Evolutionary conservation across 129 eudicot genomes (phyloP).

Genomic region (Pulicaria dysenterica): DNA sequence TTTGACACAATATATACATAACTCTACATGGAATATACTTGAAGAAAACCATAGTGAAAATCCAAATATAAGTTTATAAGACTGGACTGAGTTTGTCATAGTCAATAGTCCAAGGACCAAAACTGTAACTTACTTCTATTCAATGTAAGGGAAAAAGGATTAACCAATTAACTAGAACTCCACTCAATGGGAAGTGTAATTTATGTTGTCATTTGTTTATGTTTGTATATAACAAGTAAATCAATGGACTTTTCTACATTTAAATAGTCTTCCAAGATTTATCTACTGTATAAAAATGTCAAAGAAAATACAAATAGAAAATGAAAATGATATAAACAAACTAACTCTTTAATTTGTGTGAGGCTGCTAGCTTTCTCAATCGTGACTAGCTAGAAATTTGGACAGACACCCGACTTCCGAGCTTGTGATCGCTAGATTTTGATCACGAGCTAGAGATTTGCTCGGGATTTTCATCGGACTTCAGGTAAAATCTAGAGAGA

Average conservation of each 20-base stretch:
- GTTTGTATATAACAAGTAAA: too few relatives aligned
- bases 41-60: not conserved
- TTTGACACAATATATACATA: too few relatives aligned
- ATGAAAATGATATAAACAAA: not conserved
- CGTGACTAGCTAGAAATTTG: not conserved
- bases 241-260: too few relatives aligned
- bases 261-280: too few relatives aligned
- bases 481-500: constrained; percentile 41
- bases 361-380: not conserved
- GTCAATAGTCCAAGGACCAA: not conserved
- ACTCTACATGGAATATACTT: too few relatives aligned
- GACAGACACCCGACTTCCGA: not conserved
- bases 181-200: too few relatives aligned
- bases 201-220: too few relatives aligned
- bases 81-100: not conserved
- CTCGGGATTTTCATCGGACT: constrained; percentile 23
- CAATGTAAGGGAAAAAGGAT: not conserved
- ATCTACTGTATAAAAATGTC: too few relatives aligned
- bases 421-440: not conserved
- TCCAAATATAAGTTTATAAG: not conserved
- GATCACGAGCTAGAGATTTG: not conserved
- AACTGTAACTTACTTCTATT: not conserved
- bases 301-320: not conserved
- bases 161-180: not conserved
- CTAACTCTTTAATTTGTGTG: not conserved